These are phyloP conservation scores for Trichocomaceae sp. DNA, from an alignment of 2,329 filamentous ascomycete species.

Conservation along the genomic window DNA sequence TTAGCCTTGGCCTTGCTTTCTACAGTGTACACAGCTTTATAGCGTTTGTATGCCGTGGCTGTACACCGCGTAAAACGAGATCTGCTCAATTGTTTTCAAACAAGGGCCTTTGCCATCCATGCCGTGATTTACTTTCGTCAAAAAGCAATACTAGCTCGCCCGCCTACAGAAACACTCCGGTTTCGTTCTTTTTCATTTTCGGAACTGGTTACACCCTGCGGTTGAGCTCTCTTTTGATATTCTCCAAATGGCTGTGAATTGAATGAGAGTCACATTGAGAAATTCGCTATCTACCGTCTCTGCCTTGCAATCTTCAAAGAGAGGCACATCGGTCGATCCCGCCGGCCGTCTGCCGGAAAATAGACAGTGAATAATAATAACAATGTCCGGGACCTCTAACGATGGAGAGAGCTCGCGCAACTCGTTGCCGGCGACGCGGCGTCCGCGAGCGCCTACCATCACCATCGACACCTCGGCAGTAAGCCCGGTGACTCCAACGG, in stretches of 20 bases:
- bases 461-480: conserved; percentile 53
- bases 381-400: conserved; percentile 26
- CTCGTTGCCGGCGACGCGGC: conserved; percentile 28
- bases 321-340: not conserved
- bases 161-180: not conserved
- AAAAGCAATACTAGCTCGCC: not conserved
- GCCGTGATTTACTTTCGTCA: not conserved
- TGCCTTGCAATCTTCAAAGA: not conserved
- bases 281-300: not conserved
- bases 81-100: not conserved
- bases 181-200: not conserved
- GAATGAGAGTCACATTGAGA: not conserved
- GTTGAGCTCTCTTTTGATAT: not conserved
- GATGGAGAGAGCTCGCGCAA: conserved; percentile 24
- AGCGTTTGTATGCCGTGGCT: not conserved
- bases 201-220: not conserved
- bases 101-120: not conserved
- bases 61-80: not conserved
- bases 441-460: conserved; percentile 48
- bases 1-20: not conserved
- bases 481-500: conserved; percentile 23
- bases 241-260: not conserved
- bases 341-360: not conserved
- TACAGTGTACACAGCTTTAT: not conserved
- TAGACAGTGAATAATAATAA: not conserved